phyloP scores from a whole-genome alignment of 1,139 yeast species.

The Entelexis paramagnoliae region DNA sequence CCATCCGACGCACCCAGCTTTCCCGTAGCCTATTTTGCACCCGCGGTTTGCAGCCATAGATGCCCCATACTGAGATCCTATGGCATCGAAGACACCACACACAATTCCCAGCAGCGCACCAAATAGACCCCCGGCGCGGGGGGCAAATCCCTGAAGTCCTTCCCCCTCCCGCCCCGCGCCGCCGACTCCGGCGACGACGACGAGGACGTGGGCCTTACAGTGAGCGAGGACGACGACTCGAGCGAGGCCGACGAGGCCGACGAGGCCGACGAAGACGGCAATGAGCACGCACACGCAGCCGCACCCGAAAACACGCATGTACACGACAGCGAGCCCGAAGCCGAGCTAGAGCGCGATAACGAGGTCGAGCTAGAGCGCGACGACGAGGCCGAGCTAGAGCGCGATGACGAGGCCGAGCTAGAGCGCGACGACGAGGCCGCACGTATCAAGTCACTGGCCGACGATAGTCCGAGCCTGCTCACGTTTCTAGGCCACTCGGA shows the following conservation, averaged over 20 bases:
- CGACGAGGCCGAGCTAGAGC: not conserved
- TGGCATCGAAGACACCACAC: conserved; percentile 4
- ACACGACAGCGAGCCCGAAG: conserved; percentile 2
- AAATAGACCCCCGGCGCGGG: conserved; percentile 2
- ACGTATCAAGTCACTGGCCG: conserved; percentile 10
- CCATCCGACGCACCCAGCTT: not conserved
- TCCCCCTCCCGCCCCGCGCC: not conserved
- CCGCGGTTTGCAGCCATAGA: conserved; percentile 3
- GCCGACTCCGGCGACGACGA: conserved; percentile 12
- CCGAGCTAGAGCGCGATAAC: no score
- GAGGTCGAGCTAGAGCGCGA: no score
- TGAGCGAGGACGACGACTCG: conserved; percentile 15
- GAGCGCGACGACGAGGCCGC: conserved; percentile 10
- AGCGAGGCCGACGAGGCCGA: conserved; percentile 4
- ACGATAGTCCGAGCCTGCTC: conserved; percentile 16
- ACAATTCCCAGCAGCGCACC: conserved; percentile 1
- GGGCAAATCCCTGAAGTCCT: conserved; percentile 2
- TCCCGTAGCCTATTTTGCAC: not conserved
- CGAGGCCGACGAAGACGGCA: conserved; percentile 15
- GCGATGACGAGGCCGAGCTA: no score
- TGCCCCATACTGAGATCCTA: conserved; percentile 9
- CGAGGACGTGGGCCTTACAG: conserved; percentile 21
- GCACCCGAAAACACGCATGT: conserved; percentile 3
- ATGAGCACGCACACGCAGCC: conserved; percentile 7
- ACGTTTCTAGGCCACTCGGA: conserved; percentile 12